phyloP scores from a whole-genome alignment of 225 moss, liverwort and hornwort genomes.

The Rhytidiadelphus loreus region DNA sequence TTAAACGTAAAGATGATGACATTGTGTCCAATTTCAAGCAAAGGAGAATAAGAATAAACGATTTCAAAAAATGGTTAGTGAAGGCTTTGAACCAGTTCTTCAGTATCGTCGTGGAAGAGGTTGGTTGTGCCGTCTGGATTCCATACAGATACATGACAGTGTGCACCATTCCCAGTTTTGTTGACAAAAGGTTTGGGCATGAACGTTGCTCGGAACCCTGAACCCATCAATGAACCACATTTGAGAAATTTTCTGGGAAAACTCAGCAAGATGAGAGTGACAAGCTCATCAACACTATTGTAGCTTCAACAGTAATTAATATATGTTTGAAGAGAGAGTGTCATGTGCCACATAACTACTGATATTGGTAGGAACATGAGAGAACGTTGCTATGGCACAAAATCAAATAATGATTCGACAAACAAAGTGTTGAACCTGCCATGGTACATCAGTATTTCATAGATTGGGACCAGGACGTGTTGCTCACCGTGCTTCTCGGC shows the following conservation, averaged over 20 bases:
- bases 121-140: slow-evolving; percentile 20
- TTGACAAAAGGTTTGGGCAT: slow-evolving; percentile 87
- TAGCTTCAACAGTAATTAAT: background rate
- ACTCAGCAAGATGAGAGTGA: background rate
- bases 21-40: background rate
- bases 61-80: background rate
- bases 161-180: slow-evolving; percentile 85
- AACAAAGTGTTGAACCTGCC: background rate
- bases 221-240: background rate
- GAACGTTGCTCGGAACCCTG: slow-evolving; percentile 81
- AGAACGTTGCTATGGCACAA: background rate
- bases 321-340: background rate
- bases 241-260: background rate
- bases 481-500: slow-evolving; percentile 80
- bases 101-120: slow-evolving; percentile 31
- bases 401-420: background rate
- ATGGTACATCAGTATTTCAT: background rate
- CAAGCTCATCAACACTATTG: background rate
- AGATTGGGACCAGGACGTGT: background rate
- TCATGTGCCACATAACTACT: background rate
- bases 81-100: slow-evolving; percentile 42
- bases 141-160: slow-evolving; percentile 92
- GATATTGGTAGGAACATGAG: background rate
- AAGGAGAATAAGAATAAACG: background rate
- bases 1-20: background rate